Evolutionary conservation across 2,329 filamentous ascomycete species (phyloP), one percentile per base, ranked within the genome.

Genomic region (Onygenales sp.): DNA sequence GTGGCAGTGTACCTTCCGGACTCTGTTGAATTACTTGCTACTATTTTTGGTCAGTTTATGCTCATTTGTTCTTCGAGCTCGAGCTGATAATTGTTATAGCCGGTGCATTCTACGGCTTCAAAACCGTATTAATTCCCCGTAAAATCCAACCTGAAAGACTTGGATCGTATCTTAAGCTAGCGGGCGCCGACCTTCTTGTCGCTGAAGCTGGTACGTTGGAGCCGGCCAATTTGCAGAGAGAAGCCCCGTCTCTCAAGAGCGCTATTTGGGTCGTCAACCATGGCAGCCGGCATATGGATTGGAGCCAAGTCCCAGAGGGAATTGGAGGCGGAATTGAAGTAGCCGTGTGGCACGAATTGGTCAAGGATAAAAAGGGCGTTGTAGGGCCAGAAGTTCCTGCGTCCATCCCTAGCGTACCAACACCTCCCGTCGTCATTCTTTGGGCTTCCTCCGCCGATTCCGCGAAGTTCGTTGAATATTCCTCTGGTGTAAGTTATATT

Each of bases 1-100:
- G 87, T 97, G 35, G 93, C 90, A 57, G 80, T 97, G 58, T 95
- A 94, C 69, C 78, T 97, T 54, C 89, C 91, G 43, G 96, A 98
- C 76, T 95, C 90, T 46, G 78, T 95, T 63, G 93, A 98, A 71
- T 83, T 95, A 57, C 75, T 98, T 49, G 80, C 82, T 36, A 79
- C 86, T 7, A 75, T 97, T 17, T 95, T 98, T 64, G 80, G 80
- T 83, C 66, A 50, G 74, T 59, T 32, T 14, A 13, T 35, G 43
- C 43, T 5, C 32, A 13, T 49, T 17, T 17, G 13, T 45, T 17
- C 35, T 9, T 17, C 49, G 5, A 32, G 14, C 27, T 46, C 5
- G n/a, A 50, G 32, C 46, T 57, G 43, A 55, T 48, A 48, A 35
- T 17, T n/a, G 14, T 36, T 54, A 27, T 62, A 82, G 89, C 91